Evolutionary conservation across 2,329 filamentous ascomycete genomes (phyloP).

Genomic region (Colletotrichum sojae): DNA sequence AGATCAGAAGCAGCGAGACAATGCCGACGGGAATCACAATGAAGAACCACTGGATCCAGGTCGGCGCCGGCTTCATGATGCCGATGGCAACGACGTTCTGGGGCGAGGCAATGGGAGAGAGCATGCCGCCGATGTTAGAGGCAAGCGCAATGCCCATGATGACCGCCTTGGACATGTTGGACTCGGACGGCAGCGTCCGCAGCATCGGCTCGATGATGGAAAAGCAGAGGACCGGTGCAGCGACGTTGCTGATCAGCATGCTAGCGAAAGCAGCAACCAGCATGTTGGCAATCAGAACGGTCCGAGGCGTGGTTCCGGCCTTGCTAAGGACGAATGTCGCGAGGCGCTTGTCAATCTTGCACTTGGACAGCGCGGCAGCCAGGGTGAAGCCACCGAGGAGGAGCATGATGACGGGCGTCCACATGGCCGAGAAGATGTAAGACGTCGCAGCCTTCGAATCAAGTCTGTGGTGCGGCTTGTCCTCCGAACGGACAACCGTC

Average conservation of each 20-base stretch:
- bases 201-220: slow-evolving; percentile 98
- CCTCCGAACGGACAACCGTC: slow-evolving; percentile 84
- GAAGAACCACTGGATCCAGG: slow-evolving; percentile 98
- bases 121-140: slow-evolving; percentile 95
- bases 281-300: slow-evolving; percentile 97
- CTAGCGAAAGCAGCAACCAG: slow-evolving; percentile 97
- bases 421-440: slow-evolving; percentile 95
- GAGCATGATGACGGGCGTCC: slow-evolving; percentile 99
- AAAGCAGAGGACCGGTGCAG: slow-evolving; percentile 95
- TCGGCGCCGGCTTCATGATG: slow-evolving; percentile 93
- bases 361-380: slow-evolving; percentile 94
- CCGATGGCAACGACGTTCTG: slow-evolving; percentile 97
- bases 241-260: slow-evolving; percentile 99
- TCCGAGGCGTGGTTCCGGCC: slow-evolving; percentile 90
- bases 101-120: slow-evolving; percentile 95
- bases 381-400: slow-evolving; percentile 96
- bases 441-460: slow-evolving; percentile 84
- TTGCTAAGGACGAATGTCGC: slow-evolving; percentile 97
- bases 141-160: slow-evolving; percentile 96
- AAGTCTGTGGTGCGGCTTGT: slow-evolving; percentile 68
- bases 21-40: slow-evolving; percentile 93
- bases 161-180: slow-evolving; percentile 93
- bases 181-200: slow-evolving; percentile 90
- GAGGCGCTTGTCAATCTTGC: slow-evolving; percentile 97
- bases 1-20: slow-evolving; percentile 89